Evolutionary conservation across 331 rosid genomes (phyloP).

Genomic region (Pyracantha coccinea): DNA sequence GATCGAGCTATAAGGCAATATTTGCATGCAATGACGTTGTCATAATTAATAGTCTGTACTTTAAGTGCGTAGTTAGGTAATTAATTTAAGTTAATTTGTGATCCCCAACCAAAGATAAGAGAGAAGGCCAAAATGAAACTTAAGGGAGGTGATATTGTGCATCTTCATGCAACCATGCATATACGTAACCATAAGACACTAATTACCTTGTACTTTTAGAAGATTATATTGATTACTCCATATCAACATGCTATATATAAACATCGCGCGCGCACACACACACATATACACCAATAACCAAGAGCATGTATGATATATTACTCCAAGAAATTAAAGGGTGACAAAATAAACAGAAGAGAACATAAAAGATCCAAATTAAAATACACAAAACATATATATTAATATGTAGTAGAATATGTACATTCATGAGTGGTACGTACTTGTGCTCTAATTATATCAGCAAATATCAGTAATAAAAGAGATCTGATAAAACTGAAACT

Average conservation of each 20-base stretch:
- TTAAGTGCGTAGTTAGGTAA: neutral
- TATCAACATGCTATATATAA: no score
- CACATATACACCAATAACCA: neutral
- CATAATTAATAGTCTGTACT: neutral
- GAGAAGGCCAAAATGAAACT: no score
- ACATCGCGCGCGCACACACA: no score
- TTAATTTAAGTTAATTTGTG: no score
- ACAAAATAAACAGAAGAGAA: neutral
- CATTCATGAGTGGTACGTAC: neutral
- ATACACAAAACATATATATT: neutral
- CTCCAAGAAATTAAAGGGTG: neutral
- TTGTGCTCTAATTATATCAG: no score
- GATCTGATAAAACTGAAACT: neutral
- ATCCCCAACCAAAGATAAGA: no score
- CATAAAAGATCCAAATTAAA: neutral
- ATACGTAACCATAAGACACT: no score
- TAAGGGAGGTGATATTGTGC: no score
- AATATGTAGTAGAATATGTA: neutral
- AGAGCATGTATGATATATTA: neutral
- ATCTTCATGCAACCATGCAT: no score
- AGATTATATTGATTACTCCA: no score
- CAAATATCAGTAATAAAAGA: no score
- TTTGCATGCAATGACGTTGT: neutral
- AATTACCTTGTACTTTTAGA: no score
- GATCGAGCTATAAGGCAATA: neutral